Conservation (phyloP, 805 yeast genomes). For the Spathaspora girioi region DNA sequence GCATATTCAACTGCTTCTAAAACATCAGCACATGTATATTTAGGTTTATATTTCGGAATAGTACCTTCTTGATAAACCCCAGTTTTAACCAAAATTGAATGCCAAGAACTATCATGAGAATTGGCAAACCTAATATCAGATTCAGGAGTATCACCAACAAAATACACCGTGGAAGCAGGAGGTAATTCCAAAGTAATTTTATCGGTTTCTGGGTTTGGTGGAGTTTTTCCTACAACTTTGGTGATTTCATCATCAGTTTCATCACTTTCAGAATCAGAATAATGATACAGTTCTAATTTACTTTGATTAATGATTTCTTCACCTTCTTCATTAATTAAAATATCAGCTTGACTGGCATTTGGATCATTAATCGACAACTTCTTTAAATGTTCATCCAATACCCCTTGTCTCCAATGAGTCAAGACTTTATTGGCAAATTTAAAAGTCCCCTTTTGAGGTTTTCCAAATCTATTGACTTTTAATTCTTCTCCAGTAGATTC, state of each 20-base stretch:
- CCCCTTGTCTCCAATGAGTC: conserved; percentile 73
- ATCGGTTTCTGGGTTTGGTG: conserved; percentile 43
- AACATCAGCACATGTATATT: conserved; percentile 67
- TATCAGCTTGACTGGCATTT: conserved; percentile 38
- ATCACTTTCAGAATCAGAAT: conserved; percentile 15
- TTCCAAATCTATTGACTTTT: conserved; percentile 80
- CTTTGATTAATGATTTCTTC: conserved; percentile 42
- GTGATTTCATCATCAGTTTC: conserved; percentile 24
- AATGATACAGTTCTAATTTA: conserved; percentile 34
- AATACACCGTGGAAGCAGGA: conserved; percentile 81
- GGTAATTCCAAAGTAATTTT: conserved; percentile 57
- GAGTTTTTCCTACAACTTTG: conserved; percentile 17
- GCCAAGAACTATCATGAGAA: conserved; percentile 82
- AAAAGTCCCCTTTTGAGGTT: conserved; percentile 86
- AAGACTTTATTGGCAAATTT: conserved; percentile 77
- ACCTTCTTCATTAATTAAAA: conserved; percentile 40
- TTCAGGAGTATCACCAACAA: conserved; percentile 89
- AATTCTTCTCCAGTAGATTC: conserved; percentile 83
- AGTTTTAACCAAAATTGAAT: conserved; percentile 78
- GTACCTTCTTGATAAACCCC: conserved; percentile 85
- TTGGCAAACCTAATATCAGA: conserved; percentile 85
- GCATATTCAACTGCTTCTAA: conserved; percentile 82
- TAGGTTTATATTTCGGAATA: conserved; percentile 74
- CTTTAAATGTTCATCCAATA: conserved; percentile 69
- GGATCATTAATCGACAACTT: conserved; percentile 43